Conservation (phyloP, 2,329 filamentous ascomycete species). For the Pseudogymnoascus sp. region DNA sequence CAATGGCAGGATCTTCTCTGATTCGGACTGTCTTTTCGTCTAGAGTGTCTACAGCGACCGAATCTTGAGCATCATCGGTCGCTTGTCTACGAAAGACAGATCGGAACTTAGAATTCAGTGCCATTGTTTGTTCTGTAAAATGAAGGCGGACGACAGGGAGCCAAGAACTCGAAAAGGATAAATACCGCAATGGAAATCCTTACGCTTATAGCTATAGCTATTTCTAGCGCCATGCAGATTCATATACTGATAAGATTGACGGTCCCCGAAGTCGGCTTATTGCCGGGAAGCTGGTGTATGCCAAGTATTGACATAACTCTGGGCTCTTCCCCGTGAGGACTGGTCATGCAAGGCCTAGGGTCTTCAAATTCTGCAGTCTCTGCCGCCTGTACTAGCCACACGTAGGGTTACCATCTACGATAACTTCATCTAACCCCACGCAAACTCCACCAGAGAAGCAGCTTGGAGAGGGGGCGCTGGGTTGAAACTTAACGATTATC, state of each 20-base stretch:
- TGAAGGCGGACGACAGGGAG: not conserved
- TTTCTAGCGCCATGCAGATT: not conserved
- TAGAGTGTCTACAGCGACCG: not conserved
- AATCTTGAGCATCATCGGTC: constrained; percentile 13
- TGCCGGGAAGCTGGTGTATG: not conserved
- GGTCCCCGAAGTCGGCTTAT: not conserved
- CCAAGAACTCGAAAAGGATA: not conserved
- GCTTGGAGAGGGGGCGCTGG: not conserved
- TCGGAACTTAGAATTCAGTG: constrained; percentile 13
- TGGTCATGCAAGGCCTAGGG: not conserved
- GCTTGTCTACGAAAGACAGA: constrained; percentile 12
- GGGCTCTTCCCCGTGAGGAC: not conserved
- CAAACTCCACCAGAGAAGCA: not conserved
- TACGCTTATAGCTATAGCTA: constrained; percentile 4
- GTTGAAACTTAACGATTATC: not conserved
- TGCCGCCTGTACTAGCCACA: not conserved
- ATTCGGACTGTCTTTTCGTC: not conserved
- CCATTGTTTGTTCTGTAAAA: constrained; percentile 15
- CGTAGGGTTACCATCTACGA: not conserved
- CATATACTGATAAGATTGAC: constrained; percentile 1
- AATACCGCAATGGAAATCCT: not conserved
- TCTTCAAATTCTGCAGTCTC: not conserved
- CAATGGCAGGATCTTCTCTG: not conserved
- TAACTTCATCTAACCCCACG: not conserved
- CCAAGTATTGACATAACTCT: constrained; percentile 3